Conservation (phyloP, 2,329 filamentous ascomycete genomes). For the Microcera coccophila region DNA sequence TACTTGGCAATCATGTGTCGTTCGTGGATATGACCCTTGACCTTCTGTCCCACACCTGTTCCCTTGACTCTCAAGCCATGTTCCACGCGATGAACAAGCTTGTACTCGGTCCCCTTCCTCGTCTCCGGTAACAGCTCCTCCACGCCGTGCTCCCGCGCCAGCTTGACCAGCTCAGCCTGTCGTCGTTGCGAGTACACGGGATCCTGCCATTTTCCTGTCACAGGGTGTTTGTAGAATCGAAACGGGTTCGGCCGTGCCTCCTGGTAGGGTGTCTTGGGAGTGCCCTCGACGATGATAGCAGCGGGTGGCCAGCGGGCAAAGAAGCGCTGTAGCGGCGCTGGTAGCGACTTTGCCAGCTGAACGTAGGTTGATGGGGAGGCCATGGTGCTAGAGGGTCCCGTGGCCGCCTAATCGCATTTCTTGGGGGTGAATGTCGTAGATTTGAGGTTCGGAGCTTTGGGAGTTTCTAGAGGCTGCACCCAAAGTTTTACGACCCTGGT, state of each 20-base stretch:
- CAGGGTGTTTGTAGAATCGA: constrained; percentile 69
- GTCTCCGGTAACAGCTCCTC: constrained; percentile 76
- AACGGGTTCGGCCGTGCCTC: constrained; percentile 72
- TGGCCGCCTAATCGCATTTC: constrained; percentile 18
- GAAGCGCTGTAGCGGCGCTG: constrained; percentile 75
- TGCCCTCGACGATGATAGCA: constrained; percentile 48
- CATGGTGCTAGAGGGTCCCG: constrained; percentile 27
- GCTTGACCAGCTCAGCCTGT: constrained; percentile 86
- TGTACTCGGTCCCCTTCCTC: constrained; percentile 69
- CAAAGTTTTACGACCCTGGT: constrained; percentile 17
- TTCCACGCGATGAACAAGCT: constrained; percentile 68
- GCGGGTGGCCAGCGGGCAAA: constrained; percentile 83
- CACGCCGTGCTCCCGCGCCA: constrained; percentile 74
- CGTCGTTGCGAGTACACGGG: constrained; percentile 78
- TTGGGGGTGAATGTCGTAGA: not conserved
- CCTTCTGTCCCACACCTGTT: constrained; percentile 84
- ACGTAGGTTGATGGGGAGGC: constrained; percentile 41
- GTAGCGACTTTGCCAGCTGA: constrained; percentile 67
- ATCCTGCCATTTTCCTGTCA: constrained; percentile 78
- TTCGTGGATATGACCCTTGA: constrained; percentile 95
- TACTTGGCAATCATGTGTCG: constrained; percentile 73
- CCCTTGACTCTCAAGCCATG: constrained; percentile 82
- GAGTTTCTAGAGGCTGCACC: constrained; percentile 19
- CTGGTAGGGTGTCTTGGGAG: constrained; percentile 49
- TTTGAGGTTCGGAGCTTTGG: constrained; percentile 5